Percentiles rank a stretch among this genome's conserved stretches.
These are phyloP conservation scores for Leishmania arabica DNA, from an alignment of 208 protist species.

Conservation along the genomic window DNA sequence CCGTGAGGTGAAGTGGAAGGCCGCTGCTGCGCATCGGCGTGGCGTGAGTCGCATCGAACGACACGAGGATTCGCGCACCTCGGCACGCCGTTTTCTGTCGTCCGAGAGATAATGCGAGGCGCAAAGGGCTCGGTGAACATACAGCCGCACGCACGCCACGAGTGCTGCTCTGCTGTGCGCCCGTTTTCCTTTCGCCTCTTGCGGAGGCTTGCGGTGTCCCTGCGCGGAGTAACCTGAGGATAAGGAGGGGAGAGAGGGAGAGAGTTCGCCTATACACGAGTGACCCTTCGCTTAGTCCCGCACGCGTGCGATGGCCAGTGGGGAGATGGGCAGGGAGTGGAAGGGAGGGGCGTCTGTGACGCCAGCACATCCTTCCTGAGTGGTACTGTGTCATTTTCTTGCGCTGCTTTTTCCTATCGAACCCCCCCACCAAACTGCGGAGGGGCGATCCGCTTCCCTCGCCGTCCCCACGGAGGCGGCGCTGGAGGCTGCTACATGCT, in stretches of 20 bases:
- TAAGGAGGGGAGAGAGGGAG: not conserved
- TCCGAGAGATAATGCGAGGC: not conserved
- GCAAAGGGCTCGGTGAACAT: not conserved
- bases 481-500: not conserved
- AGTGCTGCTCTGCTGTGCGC: not conserved
- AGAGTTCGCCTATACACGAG: not conserved
- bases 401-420: not conserved
- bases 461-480: not conserved
- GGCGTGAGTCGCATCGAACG: not conserved
- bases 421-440: not conserved
- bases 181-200: not conserved
- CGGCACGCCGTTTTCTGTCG: not conserved
- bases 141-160: not conserved
- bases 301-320: not conserved
- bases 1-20: conserved; percentile 8
- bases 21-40: not conserved
- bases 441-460: not conserved
- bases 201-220: not conserved
- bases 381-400: not conserved
- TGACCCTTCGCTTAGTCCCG: not conserved
- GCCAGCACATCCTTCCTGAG: not conserved
- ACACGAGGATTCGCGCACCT: not conserved
- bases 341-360: not conserved
- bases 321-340: not conserved
- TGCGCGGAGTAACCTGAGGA: not conserved